Conservation (phyloP, 129 eudicot species). For the Flaveria ramosissima region DNA sequence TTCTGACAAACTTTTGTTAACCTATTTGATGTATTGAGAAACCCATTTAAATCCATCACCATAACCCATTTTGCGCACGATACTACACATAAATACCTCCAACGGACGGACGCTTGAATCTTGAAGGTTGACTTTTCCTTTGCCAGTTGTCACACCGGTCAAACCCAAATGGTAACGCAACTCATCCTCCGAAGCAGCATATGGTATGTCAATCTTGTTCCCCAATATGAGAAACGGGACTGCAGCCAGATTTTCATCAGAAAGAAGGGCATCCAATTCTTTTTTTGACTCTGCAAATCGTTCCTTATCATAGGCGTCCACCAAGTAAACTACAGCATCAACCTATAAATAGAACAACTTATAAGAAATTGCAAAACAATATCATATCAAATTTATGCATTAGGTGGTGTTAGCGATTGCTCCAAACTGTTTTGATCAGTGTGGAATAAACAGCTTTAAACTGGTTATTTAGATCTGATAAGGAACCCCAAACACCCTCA, state of each 20-base stretch:
- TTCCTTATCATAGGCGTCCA: constrained; percentile 25
- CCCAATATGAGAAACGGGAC: constrained; percentile 28
- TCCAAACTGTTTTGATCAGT: not conserved
- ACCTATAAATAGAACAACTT: constrained; percentile 10
- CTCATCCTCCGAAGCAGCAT: constrained; percentile 23
- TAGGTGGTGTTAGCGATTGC: not conserved
- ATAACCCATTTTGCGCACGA: constrained; percentile 28
- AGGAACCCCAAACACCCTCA: not conserved
- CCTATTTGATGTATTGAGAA: constrained; percentile 20
- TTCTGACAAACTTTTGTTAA: not conserved
- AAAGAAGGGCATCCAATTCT: constrained; percentile 21
- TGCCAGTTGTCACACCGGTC: constrained; percentile 23
- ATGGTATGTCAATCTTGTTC: constrained; percentile 22
- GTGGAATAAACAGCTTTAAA: not conserved
- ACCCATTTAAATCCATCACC: constrained; percentile 33
- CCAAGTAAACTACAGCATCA: constrained; percentile 23
- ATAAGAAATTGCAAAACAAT: not conserved
- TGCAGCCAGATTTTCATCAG: constrained; percentile 16
- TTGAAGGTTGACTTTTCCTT: constrained; percentile 31
- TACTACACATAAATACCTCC: constrained; percentile 29
- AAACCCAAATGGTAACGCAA: constrained; percentile 18
- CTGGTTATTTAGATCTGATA: not conserved
- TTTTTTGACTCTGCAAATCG: constrained; percentile 23
- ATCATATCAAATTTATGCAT: not conserved
- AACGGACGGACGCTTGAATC: constrained; percentile 26